Evolutionary conservation across 2,329 filamentous ascomycete species (phyloP).

Genomic region (Botrytis aclada): DNA sequence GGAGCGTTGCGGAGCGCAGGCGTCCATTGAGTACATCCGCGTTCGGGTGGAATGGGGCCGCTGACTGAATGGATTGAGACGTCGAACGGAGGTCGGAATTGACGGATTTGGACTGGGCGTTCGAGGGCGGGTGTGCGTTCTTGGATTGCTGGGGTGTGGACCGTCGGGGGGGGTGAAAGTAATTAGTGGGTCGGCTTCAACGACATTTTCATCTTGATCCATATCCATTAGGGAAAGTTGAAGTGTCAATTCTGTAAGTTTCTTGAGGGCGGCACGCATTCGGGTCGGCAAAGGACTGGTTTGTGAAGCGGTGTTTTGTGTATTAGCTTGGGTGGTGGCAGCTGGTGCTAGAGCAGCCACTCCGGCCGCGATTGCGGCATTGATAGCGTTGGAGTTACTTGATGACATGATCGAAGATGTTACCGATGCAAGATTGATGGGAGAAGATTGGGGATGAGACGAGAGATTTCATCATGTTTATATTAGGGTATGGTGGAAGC

Average conservation of each 20-base stretch:
- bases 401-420: background rate
- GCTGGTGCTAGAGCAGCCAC: background rate
- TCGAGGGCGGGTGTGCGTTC: background rate
- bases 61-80: background rate
- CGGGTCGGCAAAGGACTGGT: background rate
- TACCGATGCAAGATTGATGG: background rate
- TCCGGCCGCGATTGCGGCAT: background rate
- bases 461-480: background rate
- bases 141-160: background rate
- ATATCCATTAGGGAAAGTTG: background rate
- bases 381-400: background rate
- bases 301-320: background rate
- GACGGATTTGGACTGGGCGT: background rate
- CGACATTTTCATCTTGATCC: background rate
- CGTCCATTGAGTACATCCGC: background rate
- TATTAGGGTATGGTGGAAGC: background rate
- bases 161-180: background rate
- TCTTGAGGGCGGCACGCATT: background rate
- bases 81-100: background rate
- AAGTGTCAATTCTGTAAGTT: background rate
- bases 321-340: background rate
- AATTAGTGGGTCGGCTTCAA: background rate
- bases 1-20: background rate
- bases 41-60: background rate
- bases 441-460: background rate